Conservation (phyloP, 2,329 filamentous ascomycete genomes). For the Calonectria multiphialidica region DNA sequence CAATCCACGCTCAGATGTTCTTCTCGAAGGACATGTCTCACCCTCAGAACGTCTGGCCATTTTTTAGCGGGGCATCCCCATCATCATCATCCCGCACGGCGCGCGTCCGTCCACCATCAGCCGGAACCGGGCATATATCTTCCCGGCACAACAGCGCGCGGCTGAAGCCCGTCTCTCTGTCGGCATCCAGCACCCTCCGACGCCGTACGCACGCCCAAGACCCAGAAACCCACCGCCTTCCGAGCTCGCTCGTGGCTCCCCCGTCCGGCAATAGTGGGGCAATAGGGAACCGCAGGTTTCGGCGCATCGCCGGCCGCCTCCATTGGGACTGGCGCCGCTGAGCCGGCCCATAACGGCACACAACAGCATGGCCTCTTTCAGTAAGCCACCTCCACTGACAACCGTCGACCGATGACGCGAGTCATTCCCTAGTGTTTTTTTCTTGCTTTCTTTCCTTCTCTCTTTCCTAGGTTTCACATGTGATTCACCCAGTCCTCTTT, state of each 20-base stretch:
- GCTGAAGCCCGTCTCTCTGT: background rate
- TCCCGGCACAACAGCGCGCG: background rate
- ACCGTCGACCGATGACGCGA: constrained; percentile 29
- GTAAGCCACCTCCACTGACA: constrained; percentile 42
- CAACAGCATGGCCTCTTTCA: constrained; percentile 45
- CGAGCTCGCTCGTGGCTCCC: constrained; percentile 3
- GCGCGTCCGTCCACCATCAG: background rate
- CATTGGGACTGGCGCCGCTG: constrained; percentile 38
- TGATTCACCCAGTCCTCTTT: background rate
- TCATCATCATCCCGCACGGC: background rate
- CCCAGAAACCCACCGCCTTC: background rate
- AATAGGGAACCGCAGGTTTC: constrained; percentile 33
- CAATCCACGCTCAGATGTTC: background rate
- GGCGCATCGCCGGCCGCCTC: constrained; percentile 27
- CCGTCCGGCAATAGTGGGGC: constrained; percentile 11
- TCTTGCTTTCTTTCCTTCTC: background rate
- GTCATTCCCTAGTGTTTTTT: constrained; percentile 24
- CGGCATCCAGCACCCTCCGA: background rate
- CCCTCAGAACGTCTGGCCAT: background rate
- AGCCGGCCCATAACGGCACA: constrained; percentile 23
- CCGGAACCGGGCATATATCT: constrained; percentile 1
- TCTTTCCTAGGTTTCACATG: background rate
- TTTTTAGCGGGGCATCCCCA: background rate
- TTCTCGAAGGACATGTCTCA: background rate
- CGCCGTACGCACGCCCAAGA: background rate